phyloP scores from a whole-genome alignment of 2,329 filamentous ascomycete species.

The Paradendryphiella salina region DNA sequence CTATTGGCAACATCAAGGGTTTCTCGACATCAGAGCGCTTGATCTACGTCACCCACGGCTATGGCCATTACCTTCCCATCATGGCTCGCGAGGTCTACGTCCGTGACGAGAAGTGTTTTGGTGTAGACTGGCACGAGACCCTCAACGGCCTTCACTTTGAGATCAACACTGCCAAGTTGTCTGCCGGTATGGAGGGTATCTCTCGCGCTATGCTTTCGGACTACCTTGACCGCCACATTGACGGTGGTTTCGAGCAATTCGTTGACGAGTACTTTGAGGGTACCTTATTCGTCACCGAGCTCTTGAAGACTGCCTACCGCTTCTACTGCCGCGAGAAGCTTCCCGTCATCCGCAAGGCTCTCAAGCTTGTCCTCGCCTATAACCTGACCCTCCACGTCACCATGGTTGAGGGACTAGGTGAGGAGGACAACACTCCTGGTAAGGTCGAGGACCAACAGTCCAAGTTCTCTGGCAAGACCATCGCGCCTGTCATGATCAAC shows the following conservation, averaged over 20 bases:
- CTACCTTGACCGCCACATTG: constrained; percentile 94
- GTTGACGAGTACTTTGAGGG: constrained; percentile 96
- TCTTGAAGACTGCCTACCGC: constrained; percentile 92
- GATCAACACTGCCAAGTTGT: constrained; percentile 83
- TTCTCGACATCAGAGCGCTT: constrained; percentile 64
- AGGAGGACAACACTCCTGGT: constrained; percentile 76
- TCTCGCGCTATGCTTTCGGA: constrained; percentile 79
- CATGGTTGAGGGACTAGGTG: constrained; percentile 85
- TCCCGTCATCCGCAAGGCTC: constrained; percentile 88
- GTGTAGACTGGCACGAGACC: constrained; percentile 90
- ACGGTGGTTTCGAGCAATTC: constrained; percentile 87
- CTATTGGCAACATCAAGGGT: constrained; percentile 93
- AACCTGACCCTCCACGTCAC: constrained; percentile 94
- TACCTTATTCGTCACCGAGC: constrained; percentile 91
- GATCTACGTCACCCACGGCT: constrained; percentile 96
- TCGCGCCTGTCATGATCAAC: constrained; percentile 98
- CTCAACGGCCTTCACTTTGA: constrained; percentile 78
- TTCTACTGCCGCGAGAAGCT: constrained; percentile 88
- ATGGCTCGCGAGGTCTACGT: constrained; percentile 94
- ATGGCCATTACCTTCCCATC: constrained; percentile 89
- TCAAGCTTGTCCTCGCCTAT: constrained; percentile 94
- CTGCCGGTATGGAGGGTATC: constrained; percentile 86
- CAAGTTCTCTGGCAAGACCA: constrained; percentile 85
- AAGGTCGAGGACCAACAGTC: constrained; percentile 85
- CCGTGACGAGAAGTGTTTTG: constrained; percentile 87